A percentile compares a stretch with the other conserved stretches of the same genome.
Evolutionary conservation across 345 rosid genomes (phyloP).

Genomic region (rapeseed (Brassica napus)): Da-Ae NC_063452.1:57271501-57272000

Average conservation of each 20-base stretch:
- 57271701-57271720: conserved; percentile 65
- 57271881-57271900: conserved; percentile 74
- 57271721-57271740: conserved; percentile 82
- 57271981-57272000: conserved; percentile 7
- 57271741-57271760: conserved; percentile 58
- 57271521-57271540: conserved; percentile 52
- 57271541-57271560: conserved; percentile 53
- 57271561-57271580: conserved; percentile 42
- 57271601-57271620: conserved; percentile 69
- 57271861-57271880: conserved; percentile 32
- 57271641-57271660: conserved; percentile 58
- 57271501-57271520: conserved; percentile 70
- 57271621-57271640: conserved; percentile 40
- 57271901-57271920: conserved; percentile 67
- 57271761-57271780: conserved; percentile 57
- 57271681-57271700: conserved; percentile 43
- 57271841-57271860: conserved; percentile 51
- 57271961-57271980: neutral
- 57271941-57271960: neutral
- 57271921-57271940: conserved; percentile 51
- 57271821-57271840: conserved; percentile 73
- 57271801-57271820: conserved; percentile 74
- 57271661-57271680: conserved; percentile 35
- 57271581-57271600: conserved; percentile 37
- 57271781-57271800: conserved; percentile 68